These are phyloP conservation scores for Ceratocystis colombiana DNA, from an alignment of 2,329 filamentous ascomycete genomes.

Conservation along the genomic window DNA sequence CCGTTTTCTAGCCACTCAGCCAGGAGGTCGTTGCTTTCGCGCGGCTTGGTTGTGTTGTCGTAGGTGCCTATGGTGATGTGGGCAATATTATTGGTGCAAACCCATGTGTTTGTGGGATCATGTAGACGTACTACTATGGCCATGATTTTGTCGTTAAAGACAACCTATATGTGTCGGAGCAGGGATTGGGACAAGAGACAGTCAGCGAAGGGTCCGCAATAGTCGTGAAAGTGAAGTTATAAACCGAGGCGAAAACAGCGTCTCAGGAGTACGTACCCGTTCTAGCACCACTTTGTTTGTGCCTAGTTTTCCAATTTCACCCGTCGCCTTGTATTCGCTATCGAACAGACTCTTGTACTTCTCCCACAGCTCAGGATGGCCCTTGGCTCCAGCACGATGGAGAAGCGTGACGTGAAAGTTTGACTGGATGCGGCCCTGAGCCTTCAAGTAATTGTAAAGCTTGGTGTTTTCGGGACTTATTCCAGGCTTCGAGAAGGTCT, in stretches of 20 bases:
- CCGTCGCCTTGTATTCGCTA: slow-evolving; percentile 33
- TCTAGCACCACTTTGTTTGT: slow-evolving; percentile 55
- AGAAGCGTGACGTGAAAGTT: slow-evolving; percentile 91
- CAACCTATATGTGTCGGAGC: slow-evolving; percentile 51
- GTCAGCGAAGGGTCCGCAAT: slow-evolving; percentile 8
- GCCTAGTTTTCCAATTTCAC: slow-evolving; percentile 42
- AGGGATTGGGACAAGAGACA: not conserved
- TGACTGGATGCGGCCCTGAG: slow-evolving; percentile 64
- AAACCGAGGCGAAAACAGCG: not conserved
- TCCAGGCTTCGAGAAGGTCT: slow-evolving; percentile 51
- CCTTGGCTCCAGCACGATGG: slow-evolving; percentile 56
- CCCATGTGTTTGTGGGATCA: slow-evolving; percentile 47
- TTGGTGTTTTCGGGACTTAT: slow-evolving; percentile 34
- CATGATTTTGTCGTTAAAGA: slow-evolving; percentile 85
- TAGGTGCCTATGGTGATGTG: slow-evolving; percentile 88
- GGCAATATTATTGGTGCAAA: slow-evolving; percentile 65
- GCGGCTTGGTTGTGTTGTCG: slow-evolving; percentile 66
- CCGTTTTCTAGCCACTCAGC: slow-evolving; percentile 59
- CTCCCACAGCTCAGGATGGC: slow-evolving; percentile 63
- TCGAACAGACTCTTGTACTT: slow-evolving; percentile 55
- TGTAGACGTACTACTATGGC: slow-evolving; percentile 71
- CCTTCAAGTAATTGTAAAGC: slow-evolving; percentile 67
- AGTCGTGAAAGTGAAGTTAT: not conserved
- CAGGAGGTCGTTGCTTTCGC: slow-evolving; percentile 84
- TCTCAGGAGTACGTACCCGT: slow-evolving; percentile 36